Percentiles rank a stretch among this genome's conserved stretches.
Conservation (phyloP, 257 asterid genomes). For the Lithospermum erythrorhizon region DNA sequence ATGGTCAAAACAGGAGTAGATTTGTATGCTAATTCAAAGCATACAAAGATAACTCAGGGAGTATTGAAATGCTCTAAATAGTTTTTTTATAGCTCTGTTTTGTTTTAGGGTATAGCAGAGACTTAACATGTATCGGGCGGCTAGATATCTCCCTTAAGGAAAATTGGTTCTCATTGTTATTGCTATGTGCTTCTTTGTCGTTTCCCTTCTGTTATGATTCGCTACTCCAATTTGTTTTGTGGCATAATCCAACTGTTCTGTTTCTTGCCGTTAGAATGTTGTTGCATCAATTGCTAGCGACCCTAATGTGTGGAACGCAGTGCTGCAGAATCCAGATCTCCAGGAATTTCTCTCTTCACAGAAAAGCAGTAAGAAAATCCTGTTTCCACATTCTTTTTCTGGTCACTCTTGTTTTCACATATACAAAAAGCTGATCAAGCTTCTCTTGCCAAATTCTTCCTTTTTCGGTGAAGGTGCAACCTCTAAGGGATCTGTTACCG, state of each 20-base stretch:
- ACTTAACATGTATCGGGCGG: not conserved
- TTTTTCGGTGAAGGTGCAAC: not conserved
- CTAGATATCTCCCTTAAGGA: not conserved
- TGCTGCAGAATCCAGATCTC: constrained; percentile 44
- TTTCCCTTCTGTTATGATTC: not conserved
- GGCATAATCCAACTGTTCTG: constrained; percentile 10
- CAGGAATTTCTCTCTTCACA: constrained; percentile 49
- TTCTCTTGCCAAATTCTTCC: not conserved
- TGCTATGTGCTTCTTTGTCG: not conserved
- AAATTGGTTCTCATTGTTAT: not conserved
- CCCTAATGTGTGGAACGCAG: constrained; percentile 73
- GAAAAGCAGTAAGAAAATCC: constrained; percentile 21
- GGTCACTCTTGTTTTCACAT: not conserved
- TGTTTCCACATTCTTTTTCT: not conserved
- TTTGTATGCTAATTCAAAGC: too few relatives aligned
- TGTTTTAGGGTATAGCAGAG: too few relatives aligned
- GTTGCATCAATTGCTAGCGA: constrained; percentile 83
- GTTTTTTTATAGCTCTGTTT: too few relatives aligned
- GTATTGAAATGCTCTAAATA: too few relatives aligned
- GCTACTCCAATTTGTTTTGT: not conserved
- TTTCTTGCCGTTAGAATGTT: constrained; percentile 30
- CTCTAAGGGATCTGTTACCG: constrained; percentile 8
- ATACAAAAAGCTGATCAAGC: not conserved
- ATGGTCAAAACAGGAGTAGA: too few relatives aligned
- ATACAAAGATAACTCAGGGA: too few relatives aligned